phyloP scores from a whole-genome alignment of 2,329 filamentous ascomycete genomes.

The Penicillium sp. region DNA sequence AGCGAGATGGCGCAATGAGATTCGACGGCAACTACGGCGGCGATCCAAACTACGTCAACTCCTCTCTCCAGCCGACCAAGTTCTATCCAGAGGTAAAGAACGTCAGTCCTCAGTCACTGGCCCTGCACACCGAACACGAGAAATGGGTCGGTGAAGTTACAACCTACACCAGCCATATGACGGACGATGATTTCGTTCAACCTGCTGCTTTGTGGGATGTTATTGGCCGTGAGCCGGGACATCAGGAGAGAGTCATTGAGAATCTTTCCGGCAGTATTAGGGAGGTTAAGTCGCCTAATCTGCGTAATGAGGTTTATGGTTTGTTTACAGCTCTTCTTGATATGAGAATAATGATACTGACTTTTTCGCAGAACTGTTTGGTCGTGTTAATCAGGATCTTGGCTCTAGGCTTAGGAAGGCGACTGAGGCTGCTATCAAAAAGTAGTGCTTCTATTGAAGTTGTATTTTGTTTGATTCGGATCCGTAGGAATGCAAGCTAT shows the following conservation, averaged over 20 bases:
- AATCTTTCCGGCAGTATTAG: slow-evolving; percentile 28
- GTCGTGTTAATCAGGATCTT: slow-evolving; percentile 22
- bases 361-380: slow-evolving; percentile 16
- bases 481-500: neutral
- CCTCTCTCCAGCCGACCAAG: slow-evolving; percentile 26
- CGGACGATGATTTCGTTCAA: slow-evolving; percentile 31
- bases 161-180: slow-evolving; percentile 20
- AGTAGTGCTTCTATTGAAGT: neutral
- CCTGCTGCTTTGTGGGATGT: slow-evolving; percentile 32
- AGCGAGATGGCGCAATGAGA: slow-evolving; percentile 39
- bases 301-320: slow-evolving; percentile 32
- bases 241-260: slow-evolving; percentile 32
- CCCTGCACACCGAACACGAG: slow-evolving; percentile 28
- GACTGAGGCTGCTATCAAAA: slow-evolving; percentile 13
- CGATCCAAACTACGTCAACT: slow-evolving; percentile 55
- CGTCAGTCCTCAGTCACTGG: slow-evolving; percentile 9
- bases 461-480: neutral
- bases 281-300: slow-evolving; percentile 17
- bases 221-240: slow-evolving; percentile 30
- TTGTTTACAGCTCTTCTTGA: slow-evolving; percentile 6
- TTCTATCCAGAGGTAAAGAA: slow-evolving; percentile 16
- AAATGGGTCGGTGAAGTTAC: slow-evolving; percentile 29
- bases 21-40: slow-evolving; percentile 56
- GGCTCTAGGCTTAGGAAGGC: slow-evolving; percentile 10
- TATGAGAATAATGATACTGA: neutral